Base-by-base conservation (phyloP, 345 rosid species). In the Combretum micranthum region DNA sequence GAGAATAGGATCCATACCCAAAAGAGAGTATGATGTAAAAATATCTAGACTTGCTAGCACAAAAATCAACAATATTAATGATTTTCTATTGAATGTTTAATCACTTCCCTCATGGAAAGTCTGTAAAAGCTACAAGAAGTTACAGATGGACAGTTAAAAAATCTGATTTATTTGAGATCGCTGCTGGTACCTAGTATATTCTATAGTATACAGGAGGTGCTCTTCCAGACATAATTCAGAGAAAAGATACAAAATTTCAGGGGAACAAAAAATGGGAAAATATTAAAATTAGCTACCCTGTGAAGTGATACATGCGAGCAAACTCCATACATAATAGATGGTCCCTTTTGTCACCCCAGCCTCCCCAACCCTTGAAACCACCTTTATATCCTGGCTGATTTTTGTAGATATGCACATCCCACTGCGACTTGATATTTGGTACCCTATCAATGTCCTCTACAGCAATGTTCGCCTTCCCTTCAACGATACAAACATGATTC, bases 351-450 rank as follows among this genome's bases (percentile, higher is more conserved):
- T 93, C 99, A 0, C 97, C 97, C 99, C 99, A 93, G 65, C 99
- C 97, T 67, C 99, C 99, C 99, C 99, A 93, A 59, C 99, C 99
- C 71, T 82, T 82, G 78, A 89, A 89, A 49, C 97, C 96, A 54
- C 92, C 99, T 79, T 90, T 80, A 69, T 93, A 93, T 44, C 99
- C 99, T 1, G 87, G 69, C 66, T 93, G 97, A 74, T 82, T 64
- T 77, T 82, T 50, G 56, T 55, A 74, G 26, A 82, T 67, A 39
- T 59, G 76, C 53, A 89, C 79, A 20, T 61, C 66, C 99, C 99
- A 93, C 52, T 53, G 69, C 20, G 83, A 56, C 42, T 86, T 73
- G 52, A 89, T 74, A 69, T 80, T 89, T 26, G 65, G 67, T n/a
- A 65, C 78, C 76, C 69, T 79, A 71, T 93, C 95, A 6, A 56